phyloP scores from a whole-genome alignment of 164 flowering plant genomes.

The Platanus orientalis region DNA sequence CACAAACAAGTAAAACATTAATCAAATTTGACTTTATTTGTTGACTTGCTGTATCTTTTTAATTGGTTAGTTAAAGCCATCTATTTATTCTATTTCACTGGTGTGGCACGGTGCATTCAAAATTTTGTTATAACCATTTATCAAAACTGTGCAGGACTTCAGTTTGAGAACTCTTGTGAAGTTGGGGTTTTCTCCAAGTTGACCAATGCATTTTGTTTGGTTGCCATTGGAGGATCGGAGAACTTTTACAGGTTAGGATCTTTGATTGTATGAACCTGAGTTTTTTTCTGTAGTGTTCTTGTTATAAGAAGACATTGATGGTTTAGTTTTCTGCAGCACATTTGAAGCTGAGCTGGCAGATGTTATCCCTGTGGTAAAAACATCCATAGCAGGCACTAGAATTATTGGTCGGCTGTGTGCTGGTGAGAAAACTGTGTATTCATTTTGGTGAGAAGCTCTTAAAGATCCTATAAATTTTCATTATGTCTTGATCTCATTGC shows the following conservation, averaged over 20 bases:
- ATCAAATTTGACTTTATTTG: too few species aligned
- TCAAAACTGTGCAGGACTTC: constrained; percentile 52
- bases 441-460: neutral
- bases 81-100: too few species aligned
- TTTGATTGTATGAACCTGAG: neutral
- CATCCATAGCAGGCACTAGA: constrained; percentile 84
- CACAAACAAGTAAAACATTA: too few species aligned
- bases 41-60: too few species aligned
- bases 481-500: neutral
- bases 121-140: too few species aligned
- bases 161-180: constrained; percentile 74
- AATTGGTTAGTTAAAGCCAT: too few species aligned
- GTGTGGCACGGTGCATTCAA: too few species aligned
- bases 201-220: constrained; percentile 81
- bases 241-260: constrained; percentile 68
- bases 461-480: neutral
- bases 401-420: constrained; percentile 82
- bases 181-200: constrained; percentile 78
- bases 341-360: constrained; percentile 85
- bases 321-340: constrained; percentile 34
- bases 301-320: constrained; percentile 1
- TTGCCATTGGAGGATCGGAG: constrained; percentile 91
- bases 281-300: neutral
- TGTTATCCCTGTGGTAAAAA: constrained; percentile 84
- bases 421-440: constrained; percentile 36